Evolutionary conservation across 768 basidiomycete species (phyloP).

Genomic region (Mycena maculata): DNA sequence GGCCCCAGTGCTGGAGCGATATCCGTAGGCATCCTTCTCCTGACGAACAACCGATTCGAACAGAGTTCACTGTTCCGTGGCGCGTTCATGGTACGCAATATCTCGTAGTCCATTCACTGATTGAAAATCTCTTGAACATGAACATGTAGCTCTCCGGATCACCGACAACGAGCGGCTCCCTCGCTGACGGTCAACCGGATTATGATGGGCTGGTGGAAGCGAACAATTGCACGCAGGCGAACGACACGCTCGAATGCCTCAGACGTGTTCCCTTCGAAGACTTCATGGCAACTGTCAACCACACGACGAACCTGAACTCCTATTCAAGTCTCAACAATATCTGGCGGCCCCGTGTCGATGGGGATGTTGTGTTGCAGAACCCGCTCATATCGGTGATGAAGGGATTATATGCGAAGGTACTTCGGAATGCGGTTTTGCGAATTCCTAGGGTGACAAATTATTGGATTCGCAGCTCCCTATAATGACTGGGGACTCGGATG

Average conservation of each 20-base stretch:
- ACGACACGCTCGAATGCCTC: conserved; percentile 49
- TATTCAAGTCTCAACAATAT: conserved; percentile 45
- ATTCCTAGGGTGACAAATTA: no score
- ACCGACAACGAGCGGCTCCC: not conserved
- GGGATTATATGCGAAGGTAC: conserved; percentile 2
- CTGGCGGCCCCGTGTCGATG: conserved; percentile 44
- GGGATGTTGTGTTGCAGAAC: not conserved
- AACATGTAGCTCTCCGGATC: not conserved
- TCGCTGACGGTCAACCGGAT: not conserved
- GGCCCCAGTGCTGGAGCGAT: conserved; percentile 25
- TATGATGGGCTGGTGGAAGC: conserved; percentile 19
- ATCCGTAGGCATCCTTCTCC: conserved; percentile 4
- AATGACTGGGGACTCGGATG: conserved; percentile 18
- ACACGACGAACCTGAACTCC: conserved; percentile 44
- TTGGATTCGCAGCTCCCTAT: conserved; percentile 11
- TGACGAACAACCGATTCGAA: conserved; percentile 20
- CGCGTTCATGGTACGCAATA: conserved; percentile 23
- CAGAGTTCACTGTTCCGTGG: conserved; percentile 15
- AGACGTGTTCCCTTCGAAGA: conserved; percentile 43
- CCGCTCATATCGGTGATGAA: not conserved
- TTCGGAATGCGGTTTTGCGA: not conserved
- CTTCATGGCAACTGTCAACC: conserved; percentile 47
- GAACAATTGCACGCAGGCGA: conserved; percentile 37
- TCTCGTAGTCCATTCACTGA: not conserved
- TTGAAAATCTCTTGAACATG: not conserved